Evolutionary conservation across 768 basidiomycete species (phyloP), one percentile per base, ranked within the genome.

Genomic region (Hypsizygus marmoreus): DNA sequence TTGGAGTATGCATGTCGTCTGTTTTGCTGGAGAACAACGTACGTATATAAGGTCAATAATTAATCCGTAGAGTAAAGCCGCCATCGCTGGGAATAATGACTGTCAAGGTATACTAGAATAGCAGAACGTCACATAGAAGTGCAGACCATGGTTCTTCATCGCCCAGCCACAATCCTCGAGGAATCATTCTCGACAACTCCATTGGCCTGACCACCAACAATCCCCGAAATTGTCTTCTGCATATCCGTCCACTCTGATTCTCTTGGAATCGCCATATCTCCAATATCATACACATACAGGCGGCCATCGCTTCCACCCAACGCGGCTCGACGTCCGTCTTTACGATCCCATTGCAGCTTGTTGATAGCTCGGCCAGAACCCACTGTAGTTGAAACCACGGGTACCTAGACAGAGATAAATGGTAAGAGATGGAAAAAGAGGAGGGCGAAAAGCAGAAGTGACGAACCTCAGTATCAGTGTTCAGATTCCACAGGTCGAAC

Each of bases 401-500:
- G 94, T 0, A 97, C 93, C 95, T 98, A 55, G 17, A 36, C 6
- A 41, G n/a, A n/a, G n/a, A n/a, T n/a, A 24, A 34, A 47, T 31
- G 3, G 30, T 22, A 42, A 41, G 23, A 45, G 41, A n/a, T n/a
- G n/a, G 12, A 41, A 41, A 37, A 50, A 41, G 6, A 32, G 22
- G 8, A 28, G 14, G 12, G 14, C 17, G 23, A 37, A 45, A 30
- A 31, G 12, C 19, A 13, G 22, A 14, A 36, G 25, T n/a, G n/a
- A 72, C 85, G 47, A 61, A 94, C 95, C 82, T 99, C 97, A 4
- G 91, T 92, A 55, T 98, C 95, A n/a, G 76, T 71, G 64, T 98
- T 99, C 62, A 99, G 66, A 66, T 99, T 98, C 97, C 97, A 99
- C 29, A 99, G 61, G 59, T 97, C 92, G 65, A 99, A 97, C 65